A percentile compares a stretch with the other conserved stretches of the same genome.
These are phyloP conservation scores for Parsonsia alboflavescens DNA, from an alignment of 257 asterid genomes.

Conservation along the genomic window DNA sequence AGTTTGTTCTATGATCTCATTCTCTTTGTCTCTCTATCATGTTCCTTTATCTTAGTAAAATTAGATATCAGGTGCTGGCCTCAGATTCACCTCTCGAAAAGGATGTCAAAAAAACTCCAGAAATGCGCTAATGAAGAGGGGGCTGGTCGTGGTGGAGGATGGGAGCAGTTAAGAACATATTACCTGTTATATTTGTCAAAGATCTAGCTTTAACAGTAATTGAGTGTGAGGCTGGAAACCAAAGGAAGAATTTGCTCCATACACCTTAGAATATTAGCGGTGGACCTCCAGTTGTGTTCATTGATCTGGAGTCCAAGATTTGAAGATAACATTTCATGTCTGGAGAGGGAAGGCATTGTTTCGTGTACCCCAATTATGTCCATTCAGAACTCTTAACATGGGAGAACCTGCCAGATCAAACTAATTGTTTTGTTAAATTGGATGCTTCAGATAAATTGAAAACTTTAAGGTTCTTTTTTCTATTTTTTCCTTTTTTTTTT, in stretches of 20 bases:
- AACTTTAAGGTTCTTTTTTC: no score
- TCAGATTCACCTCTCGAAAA: neutral
- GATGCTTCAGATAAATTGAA: neutral
- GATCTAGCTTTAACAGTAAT: neutral
- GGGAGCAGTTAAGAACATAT: neutral
- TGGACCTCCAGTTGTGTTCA: neutral
- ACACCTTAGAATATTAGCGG: neutral
- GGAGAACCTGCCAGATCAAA: neutral
- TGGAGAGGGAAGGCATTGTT: neutral
- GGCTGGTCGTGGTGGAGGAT: neutral
- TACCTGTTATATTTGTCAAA: neutral
- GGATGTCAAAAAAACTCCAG: neutral
- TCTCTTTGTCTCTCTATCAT: neutral
- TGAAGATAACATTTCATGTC: neutral
- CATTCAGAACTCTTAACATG: neutral
- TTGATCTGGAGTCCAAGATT: neutral
- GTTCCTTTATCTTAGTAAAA: neutral
- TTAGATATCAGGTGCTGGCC: neutral
- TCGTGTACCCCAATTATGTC: neutral
- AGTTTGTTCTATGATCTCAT: neutral
- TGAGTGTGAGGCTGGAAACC: neutral
- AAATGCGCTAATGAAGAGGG: neutral
- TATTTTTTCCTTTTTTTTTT: no score
- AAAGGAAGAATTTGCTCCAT: neutral
- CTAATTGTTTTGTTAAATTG: neutral